Evolutionary conservation across 768 basidiomycete genomes (phyloP).

Genomic region (Pulveroboletus sp.): DNA sequence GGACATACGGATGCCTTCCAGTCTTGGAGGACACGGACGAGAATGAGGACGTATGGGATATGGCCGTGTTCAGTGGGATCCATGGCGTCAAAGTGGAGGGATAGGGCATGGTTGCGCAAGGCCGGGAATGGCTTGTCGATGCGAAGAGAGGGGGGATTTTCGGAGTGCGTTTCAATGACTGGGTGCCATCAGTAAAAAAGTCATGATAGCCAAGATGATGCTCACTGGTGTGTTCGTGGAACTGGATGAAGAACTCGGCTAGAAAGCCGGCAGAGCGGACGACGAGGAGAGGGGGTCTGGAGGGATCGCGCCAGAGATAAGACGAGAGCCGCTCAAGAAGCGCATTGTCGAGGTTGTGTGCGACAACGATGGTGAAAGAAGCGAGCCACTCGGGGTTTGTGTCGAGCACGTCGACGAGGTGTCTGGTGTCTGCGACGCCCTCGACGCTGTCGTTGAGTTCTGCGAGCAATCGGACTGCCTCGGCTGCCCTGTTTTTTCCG

Average conservation of each 20-base stretch:
- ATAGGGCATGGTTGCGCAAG: constrained; percentile 67
- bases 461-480: constrained; percentile 69
- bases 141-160: constrained; percentile 69
- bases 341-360: constrained; percentile 68
- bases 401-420: constrained; percentile 57
- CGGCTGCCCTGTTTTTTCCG: constrained; percentile 74
- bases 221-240: constrained; percentile 83
- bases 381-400: constrained; percentile 50
- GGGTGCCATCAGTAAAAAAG: neutral
- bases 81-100: constrained; percentile 72
- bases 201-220: constrained; percentile 5
- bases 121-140: constrained; percentile 88
- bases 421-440: constrained; percentile 58
- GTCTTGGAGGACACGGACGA: constrained; percentile 76
- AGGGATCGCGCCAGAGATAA: constrained; percentile 65
- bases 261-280: constrained; percentile 88
- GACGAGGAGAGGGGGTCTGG: constrained; percentile 65
- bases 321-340: constrained; percentile 58
- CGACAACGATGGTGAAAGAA: constrained; percentile 77
- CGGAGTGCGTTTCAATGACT: constrained; percentile 91
- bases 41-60: constrained; percentile 85
- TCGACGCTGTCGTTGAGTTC: constrained; percentile 91
- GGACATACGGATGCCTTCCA: constrained; percentile 74
- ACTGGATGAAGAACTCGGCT: constrained; percentile 85
- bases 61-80: constrained; percentile 90